These are phyloP conservation scores for Tilletia caries DNA, from an alignment of 1,284 basidiomycete genomes.

Conservation along the genomic window DNA sequence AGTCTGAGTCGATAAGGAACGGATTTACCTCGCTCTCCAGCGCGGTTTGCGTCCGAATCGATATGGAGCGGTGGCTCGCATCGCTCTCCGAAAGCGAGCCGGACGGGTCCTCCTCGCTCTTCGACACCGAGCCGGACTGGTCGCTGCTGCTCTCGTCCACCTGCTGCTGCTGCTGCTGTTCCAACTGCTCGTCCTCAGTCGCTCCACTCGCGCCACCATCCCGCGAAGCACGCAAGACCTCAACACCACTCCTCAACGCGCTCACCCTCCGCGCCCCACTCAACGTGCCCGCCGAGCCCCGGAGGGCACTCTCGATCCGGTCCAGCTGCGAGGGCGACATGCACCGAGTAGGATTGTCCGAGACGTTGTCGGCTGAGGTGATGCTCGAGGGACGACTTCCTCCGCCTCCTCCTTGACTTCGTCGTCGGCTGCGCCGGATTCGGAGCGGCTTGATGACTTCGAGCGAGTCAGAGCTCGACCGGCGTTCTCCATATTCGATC, in stretches of 20 bases:
- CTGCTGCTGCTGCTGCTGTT: too few species aligned
- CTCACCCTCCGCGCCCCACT: not conserved
- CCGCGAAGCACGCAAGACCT: not conserved
- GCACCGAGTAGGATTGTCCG: not conserved
- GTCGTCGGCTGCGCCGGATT: not conserved
- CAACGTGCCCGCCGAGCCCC: not conserved
- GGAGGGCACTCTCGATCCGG: conserved; percentile 1
- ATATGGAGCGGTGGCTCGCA: too few species aligned
- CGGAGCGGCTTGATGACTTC: conserved; percentile 4
- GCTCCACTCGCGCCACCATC: not conserved
- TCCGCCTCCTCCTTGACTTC: not conserved
- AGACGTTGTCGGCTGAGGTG: not conserved
- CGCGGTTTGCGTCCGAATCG: too few species aligned
- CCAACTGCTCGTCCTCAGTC: too few species aligned
- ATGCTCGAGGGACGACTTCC: not conserved
- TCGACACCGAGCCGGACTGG: too few species aligned
- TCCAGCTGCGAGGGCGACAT: conserved; percentile 7
- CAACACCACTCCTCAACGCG: not conserved
- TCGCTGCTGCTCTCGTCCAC: too few species aligned
- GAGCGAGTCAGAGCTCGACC: not conserved
- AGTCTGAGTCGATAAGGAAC: too few species aligned
- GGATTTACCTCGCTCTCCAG: too few species aligned
- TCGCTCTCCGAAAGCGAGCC: too few species aligned
- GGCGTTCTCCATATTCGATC: not conserved
- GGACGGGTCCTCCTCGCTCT: too few species aligned